Conservation (phyloP, 768 basidiomycete species). For the Kwoniella europaea region DNA sequence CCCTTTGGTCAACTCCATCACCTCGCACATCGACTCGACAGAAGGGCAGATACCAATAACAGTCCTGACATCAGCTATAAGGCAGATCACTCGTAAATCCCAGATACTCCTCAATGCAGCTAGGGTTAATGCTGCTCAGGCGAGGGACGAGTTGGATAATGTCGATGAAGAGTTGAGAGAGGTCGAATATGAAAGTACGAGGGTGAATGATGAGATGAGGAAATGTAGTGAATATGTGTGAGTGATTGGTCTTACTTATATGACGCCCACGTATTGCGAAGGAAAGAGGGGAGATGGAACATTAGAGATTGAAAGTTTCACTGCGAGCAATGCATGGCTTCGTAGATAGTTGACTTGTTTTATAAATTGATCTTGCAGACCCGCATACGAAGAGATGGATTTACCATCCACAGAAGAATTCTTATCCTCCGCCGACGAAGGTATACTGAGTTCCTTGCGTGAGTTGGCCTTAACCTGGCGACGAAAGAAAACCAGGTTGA, state of each 20-base stretch:
- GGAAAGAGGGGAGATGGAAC: no score
- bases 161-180: conserved; percentile 39
- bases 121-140: conserved; percentile 32
- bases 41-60: conserved; percentile 16
- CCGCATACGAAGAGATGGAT: conserved; percentile 39
- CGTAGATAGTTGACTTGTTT: no score
- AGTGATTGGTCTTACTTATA: conserved; percentile 16
- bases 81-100: conserved; percentile 33
- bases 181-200: conserved; percentile 43
- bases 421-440: conserved; percentile 17
- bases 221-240: conserved; percentile 49
- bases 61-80: conserved; percentile 37
- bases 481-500: no score
- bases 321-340: no score
- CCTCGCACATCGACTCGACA: conserved; percentile 12
- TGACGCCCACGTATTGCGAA: no score
- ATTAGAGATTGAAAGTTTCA: no score
- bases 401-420: conserved; percentile 31
- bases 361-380: conserved; percentile 21
- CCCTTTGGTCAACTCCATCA: conserved; percentile 29
- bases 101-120: conserved; percentile 49
- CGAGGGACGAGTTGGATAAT: conserved; percentile 38
- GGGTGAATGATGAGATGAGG: conserved; percentile 47
- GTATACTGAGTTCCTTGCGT: conserved; percentile 31
- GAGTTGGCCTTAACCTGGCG: conserved; percentile 9